Percentiles rank a stretch among this genome's conserved stretches.
Evolutionary conservation across 1,284 basidiomycete species (phyloP).

Genomic region (Coriolopsis trogii): DNA sequence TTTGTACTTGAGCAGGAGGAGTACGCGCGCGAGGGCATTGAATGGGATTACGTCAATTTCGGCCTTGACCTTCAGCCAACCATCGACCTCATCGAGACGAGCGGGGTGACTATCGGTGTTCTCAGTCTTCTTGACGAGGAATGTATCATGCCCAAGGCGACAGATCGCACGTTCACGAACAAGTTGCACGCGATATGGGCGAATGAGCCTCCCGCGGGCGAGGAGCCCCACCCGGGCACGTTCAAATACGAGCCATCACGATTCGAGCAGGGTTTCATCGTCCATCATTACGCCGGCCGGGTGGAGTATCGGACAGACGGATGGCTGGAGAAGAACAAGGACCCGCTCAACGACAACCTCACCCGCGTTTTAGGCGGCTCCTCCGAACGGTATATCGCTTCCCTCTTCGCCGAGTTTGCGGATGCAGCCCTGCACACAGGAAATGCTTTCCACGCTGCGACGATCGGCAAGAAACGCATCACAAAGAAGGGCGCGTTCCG

Average conservation of each 20-base stretch:
- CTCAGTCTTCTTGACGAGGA: constrained; percentile 96
- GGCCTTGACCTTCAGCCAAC: constrained; percentile 97
- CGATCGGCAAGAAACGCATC: constrained; percentile 71
- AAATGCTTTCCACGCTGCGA: constrained; percentile 44
- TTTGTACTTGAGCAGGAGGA: constrained; percentile 99
- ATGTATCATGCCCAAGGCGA: constrained; percentile 99
- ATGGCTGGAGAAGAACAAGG: constrained; percentile 99
- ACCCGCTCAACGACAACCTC: constrained; percentile 96
- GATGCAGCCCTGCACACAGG: constrained; percentile 41
- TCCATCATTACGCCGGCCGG: constrained; percentile 96
- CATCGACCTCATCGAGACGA: constrained; percentile 95
- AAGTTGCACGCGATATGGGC: constrained; percentile 84
- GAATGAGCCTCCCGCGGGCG: constrained; percentile 46
- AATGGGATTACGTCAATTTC: constrained; percentile 99
- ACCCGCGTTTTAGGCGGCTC: constrained; percentile 89
- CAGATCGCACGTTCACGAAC: constrained; percentile 93
- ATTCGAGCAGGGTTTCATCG: constrained; percentile 93
- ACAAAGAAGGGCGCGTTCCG: constrained; percentile 97
- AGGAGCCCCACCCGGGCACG: constrained; percentile 71
- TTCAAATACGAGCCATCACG: constrained; percentile 87
- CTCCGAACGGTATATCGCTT: constrained; percentile 80
- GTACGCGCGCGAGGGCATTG: constrained; percentile 95
- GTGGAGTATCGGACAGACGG: constrained; percentile 97
- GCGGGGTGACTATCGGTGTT: constrained; percentile 79
- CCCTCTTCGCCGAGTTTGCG: constrained; percentile 87